Evolutionary conservation across 1,284 basidiomycete genomes (phyloP).

Genomic region (Lentinula novae-zelandiae): DNA sequence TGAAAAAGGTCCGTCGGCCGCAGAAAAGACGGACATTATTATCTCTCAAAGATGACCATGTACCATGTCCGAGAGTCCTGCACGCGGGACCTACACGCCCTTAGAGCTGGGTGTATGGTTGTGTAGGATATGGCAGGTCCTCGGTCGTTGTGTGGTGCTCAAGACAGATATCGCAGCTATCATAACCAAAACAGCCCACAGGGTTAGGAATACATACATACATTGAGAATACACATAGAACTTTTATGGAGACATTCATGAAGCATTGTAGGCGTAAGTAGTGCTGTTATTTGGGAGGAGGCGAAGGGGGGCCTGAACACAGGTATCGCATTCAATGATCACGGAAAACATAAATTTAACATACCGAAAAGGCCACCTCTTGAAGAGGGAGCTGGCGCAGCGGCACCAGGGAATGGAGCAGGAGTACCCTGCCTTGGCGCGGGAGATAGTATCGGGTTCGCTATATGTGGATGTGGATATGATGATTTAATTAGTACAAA

Average conservation of each 20-base stretch:
- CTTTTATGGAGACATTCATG: background rate
- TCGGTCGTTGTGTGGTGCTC: background rate
- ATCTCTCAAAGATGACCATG: too few species aligned
- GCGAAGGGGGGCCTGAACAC: conserved; percentile 48
- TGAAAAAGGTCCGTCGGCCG: too few species aligned
- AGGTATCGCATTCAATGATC: background rate
- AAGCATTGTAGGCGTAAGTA: background rate
- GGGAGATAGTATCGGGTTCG: conserved; percentile 54
- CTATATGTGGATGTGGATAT: conserved; percentile 26
- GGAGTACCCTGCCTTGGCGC: conserved; percentile 32
- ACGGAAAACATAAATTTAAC: conserved; percentile 11
- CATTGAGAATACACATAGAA: background rate
- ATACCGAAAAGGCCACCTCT: conserved; percentile 58
- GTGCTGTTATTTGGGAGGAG: conserved; percentile 46
- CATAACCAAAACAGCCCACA: background rate
- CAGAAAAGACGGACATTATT: too few species aligned
- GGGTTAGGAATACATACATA: background rate
- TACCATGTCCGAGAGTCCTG: too few species aligned
- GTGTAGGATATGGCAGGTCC: background rate
- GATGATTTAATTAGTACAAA: background rate
- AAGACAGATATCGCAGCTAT: background rate
- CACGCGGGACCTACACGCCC: too few species aligned
- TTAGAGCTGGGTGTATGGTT: background rate
- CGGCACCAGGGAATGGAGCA: conserved; percentile 31
- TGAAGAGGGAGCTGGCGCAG: conserved; percentile 35